A percentile compares a stretch with the other conserved stretches of the same genome.
These are phyloP conservation scores for Pinus albicaulis DNA, from an alignment of 75 land plant species.

Conservation along the genomic window DNA sequence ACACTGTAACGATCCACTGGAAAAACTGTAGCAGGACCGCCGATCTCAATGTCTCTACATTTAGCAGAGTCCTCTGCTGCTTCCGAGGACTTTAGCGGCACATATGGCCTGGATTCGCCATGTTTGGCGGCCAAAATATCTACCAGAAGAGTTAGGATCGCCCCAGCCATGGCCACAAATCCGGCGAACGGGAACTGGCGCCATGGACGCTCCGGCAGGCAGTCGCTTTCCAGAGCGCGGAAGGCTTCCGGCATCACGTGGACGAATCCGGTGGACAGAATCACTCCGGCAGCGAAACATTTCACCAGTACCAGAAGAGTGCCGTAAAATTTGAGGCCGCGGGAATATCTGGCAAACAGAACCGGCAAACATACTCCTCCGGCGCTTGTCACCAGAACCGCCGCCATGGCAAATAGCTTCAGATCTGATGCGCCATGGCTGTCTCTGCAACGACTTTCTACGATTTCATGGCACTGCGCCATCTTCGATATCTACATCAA, in stretches of 20 bases:
- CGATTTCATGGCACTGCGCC: background rate
- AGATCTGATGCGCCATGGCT: slow-evolving; percentile 19
- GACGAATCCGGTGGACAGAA: slow-evolving; percentile 66
- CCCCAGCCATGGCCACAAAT: slow-evolving; percentile 41
- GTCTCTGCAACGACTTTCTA: slow-evolving; percentile 25
- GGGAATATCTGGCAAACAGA: slow-evolving; percentile 12
- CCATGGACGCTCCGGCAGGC: slow-evolving; percentile 54
- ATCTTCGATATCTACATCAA: no score
- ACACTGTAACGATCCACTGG: background rate
- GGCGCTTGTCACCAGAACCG: slow-evolving; percentile 34
- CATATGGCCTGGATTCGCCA: slow-evolving; percentile 9
- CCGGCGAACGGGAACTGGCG: slow-evolving; percentile 66
- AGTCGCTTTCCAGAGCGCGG: slow-evolving; percentile 44
- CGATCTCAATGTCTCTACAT: background rate
- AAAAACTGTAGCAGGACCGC: background rate
- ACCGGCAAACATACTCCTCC: slow-evolving; percentile 28
- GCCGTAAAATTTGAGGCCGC: slow-evolving; percentile 10
- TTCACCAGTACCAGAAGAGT: slow-evolving; percentile 34
- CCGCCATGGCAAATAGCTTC: slow-evolving; percentile 24
- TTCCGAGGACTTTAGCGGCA: slow-evolving; percentile 5
- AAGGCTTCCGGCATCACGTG: slow-evolving; percentile 69
- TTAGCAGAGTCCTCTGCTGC: background rate
- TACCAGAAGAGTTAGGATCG: slow-evolving; percentile 44
- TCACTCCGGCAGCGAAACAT: slow-evolving; percentile 73
- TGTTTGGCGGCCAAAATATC: slow-evolving; percentile 41